These are phyloP conservation scores for Rhizopus arrhizus DNA, from an alignment of 371 early-diverging fungal species.

Conservation along the genomic window DNA sequence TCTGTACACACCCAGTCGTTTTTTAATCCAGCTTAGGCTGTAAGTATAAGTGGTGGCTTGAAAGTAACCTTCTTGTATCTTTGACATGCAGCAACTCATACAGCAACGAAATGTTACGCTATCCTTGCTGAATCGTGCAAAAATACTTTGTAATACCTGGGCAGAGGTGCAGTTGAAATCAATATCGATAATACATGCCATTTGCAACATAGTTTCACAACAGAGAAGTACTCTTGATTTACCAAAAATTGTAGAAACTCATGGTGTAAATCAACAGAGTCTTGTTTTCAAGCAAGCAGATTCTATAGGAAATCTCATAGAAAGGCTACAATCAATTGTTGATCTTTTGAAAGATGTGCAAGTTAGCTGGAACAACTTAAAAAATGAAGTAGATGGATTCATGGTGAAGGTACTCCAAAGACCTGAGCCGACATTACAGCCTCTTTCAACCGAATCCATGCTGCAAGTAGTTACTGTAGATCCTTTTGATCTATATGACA, in stretches of 20 bases:
- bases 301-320: conserved; percentile 11
- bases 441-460: conserved; percentile 28
- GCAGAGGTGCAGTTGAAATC: conserved; percentile 11
- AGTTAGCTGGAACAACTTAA: conserved; percentile 13
- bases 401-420: conserved; percentile 2
- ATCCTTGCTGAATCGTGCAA: conserved; percentile 12
- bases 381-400: conserved; percentile 15
- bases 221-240: conserved; percentile 17
- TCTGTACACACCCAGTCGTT: not conserved
- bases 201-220: conserved; percentile 26
- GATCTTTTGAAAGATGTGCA: conserved; percentile 10
- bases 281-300: conserved; percentile 30
- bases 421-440: not conserved
- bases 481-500: conserved; percentile 16
- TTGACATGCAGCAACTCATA: conserved; percentile 22
- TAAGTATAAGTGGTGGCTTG: not conserved
- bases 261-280: conserved; percentile 7
- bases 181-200: conserved; percentile 6
- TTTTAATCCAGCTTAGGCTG: too few species aligned
- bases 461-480: conserved; percentile 22
- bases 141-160: conserved; percentile 23
- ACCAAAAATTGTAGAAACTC: conserved; percentile 1
- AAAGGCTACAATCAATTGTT: conserved; percentile 1
- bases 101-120: conserved; percentile 17
- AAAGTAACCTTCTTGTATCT: not conserved